Evolutionary conservation across 1,139 yeast species (phyloP), one percentile per base, ranked within the genome.

Genomic region (Hansenula sp.): DNA sequence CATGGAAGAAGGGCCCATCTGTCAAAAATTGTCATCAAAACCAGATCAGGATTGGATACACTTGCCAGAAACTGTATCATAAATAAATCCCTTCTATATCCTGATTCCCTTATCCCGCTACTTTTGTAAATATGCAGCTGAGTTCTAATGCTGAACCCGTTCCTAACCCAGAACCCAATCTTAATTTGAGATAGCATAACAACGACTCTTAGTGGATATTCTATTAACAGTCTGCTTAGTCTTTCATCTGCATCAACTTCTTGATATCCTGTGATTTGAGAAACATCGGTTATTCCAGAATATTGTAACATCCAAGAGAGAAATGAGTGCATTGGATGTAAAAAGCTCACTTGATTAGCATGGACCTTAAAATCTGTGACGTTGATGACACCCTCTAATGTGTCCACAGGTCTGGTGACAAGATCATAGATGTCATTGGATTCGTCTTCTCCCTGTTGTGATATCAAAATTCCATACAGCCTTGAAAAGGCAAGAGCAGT

Each of bases 151-250:
- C 92, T 82, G 46, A 78, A 74, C 1, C 90, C 90, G 57, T 92
- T 92, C 58, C 97, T 75, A 4, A 92, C 87, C 97, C 97, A 92
- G 46, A 83, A 76, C 0, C 96, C 95, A 2, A 77, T 72, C 35
- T 79, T 77, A 14, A 89, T 79, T 57, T 92, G 97, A 0, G 90
- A 71, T 8, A 82, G 69, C 18, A 86, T 64, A 0, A 85, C 95
- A 26, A 87, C 60, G 0, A 92, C 83, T 44, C 95, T 71, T 19
- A 92, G 62, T 0, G 97, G 83, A 48, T 84, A 83, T 46, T 88
- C 96, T 49, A 82, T 77, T 6, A 51, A 58, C 44, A 34, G 54
- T n/a, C 39, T 42, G 9, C 43, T 45, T 36, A 41, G 52, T 30
- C 44, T 44, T 42, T 43, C 52, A 37, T 51, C 55, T 3, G 24